phyloP scores from a whole-genome alignment of 2,329 filamentous ascomycete genomes.

The Cercospora sesami region DNA sequence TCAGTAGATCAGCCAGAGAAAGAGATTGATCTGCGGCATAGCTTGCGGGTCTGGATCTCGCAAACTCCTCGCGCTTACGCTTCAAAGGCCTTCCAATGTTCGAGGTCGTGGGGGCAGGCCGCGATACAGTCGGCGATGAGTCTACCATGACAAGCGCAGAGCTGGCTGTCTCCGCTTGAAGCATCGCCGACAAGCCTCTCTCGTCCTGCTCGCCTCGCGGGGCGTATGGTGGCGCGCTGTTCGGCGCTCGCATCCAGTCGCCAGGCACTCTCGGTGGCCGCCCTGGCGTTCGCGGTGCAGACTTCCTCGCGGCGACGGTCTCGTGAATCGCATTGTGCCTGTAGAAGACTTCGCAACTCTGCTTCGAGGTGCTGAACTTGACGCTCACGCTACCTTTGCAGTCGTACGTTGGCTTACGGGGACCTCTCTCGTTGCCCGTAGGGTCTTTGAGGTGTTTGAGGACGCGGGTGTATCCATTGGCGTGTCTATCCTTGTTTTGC shows the following conservation, averaged over 20 bases:
- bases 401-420: slow-evolving; percentile 50
- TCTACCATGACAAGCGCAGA: slow-evolving; percentile 18
- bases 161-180: slow-evolving; percentile 22
- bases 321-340: slow-evolving; percentile 50
- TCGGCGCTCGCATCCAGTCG: slow-evolving; percentile 1
- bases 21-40: slow-evolving; percentile 8
- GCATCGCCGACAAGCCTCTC: slow-evolving; percentile 24
- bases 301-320: slow-evolving; percentile 48
- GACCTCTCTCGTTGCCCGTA: slow-evolving; percentile 26
- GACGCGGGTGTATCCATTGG: slow-evolving; percentile 41
- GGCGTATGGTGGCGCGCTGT: not conserved
- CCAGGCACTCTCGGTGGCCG: slow-evolving; percentile 3
- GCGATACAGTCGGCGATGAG: not conserved
- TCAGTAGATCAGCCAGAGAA: slow-evolving; percentile 35
- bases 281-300: slow-evolving; percentile 38
- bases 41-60: slow-evolving; percentile 8
- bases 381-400: slow-evolving; percentile 51
- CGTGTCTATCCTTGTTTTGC: slow-evolving; percentile 53
- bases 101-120: slow-evolving; percentile 4
- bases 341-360: slow-evolving; percentile 49
- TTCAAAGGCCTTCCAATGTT: slow-evolving; percentile 28
- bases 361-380: slow-evolving; percentile 49
- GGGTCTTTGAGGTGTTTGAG: slow-evolving; percentile 32
- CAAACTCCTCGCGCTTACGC: slow-evolving; percentile 29
- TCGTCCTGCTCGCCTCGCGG: slow-evolving; percentile 11